Percentiles rank a stretch among this genome's conserved stretches.
Evolutionary conservation across 495 filamentous ascomycete species (phyloP).

Genomic region (Talaromyces proteolyticus): DNA sequence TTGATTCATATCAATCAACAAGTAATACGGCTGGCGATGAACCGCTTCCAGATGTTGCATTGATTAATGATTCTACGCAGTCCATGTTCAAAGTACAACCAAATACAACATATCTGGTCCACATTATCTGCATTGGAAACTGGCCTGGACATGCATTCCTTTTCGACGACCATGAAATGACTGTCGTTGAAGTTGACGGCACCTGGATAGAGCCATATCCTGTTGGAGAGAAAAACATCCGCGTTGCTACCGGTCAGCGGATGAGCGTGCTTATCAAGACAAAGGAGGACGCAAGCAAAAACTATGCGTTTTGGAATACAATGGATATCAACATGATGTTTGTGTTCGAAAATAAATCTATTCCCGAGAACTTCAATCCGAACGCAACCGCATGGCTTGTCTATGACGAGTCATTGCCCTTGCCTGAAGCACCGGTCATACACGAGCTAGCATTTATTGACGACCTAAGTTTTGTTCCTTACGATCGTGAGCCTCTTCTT

Average conservation of each 20-base stretch:
- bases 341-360: conserved; percentile 26
- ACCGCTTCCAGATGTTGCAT: conserved; percentile 57
- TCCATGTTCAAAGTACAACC: conserved; percentile 36
- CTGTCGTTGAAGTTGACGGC: conserved; percentile 69
- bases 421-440: conserved; percentile 51
- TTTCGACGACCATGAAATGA: conserved; percentile 50
- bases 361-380: conserved; percentile 44
- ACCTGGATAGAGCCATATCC: conserved; percentile 52
- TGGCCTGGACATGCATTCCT: conserved; percentile 52
- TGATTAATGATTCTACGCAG: conserved; percentile 61
- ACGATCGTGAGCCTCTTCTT: conserved; percentile 51
- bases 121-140: conserved; percentile 57
- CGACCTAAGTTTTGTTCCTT: conserved; percentile 63
- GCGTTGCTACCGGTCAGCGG: conserved; percentile 63
- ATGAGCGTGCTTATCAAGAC: conserved; percentile 61
- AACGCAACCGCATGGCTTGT: conserved; percentile 79
- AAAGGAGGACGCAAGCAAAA: conserved; percentile 38
- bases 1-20: conserved; percentile 48
- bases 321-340: conserved; percentile 52
- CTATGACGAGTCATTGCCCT: conserved; percentile 55
- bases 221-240: conserved; percentile 49
- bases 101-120: conserved; percentile 57
- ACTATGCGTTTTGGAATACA: conserved; percentile 53
- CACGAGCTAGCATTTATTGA: conserved; percentile 61
- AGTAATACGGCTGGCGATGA: conserved; percentile 44